phyloP scores from a whole-genome alignment of 768 basidiomycete species.

The Boletales sp. region DNA sequence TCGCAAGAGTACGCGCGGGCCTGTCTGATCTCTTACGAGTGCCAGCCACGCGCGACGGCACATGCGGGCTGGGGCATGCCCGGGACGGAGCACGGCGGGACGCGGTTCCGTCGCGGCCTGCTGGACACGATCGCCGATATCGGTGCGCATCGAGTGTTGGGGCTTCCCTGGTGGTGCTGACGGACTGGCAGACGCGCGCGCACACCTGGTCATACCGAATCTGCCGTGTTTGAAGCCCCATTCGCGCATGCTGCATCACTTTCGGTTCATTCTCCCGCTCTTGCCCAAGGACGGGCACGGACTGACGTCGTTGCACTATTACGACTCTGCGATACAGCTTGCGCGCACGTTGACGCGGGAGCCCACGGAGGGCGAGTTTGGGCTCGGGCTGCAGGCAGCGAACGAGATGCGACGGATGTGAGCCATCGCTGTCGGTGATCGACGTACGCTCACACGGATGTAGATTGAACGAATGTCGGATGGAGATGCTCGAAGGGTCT shows the following conservation, averaged over 20 bases:
- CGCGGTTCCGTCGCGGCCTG: conserved; percentile 64
- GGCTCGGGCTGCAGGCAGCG: conserved; percentile 58
- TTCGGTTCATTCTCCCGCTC: conserved; percentile 70
- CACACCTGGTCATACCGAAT: conserved; percentile 69
- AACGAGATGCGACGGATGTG: conserved; percentile 61
- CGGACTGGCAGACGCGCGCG: conserved; percentile 51
- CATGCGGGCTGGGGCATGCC: conserved; percentile 76
- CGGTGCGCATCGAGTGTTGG: conserved; percentile 40
- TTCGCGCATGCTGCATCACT: conserved; percentile 75
- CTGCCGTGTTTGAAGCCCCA: conserved; percentile 69
- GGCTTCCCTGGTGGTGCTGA: background rate
- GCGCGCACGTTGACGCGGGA: conserved; percentile 59
- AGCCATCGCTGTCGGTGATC: background rate
- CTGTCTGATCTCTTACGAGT: conserved; percentile 68
- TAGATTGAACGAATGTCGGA: conserved; percentile 60
- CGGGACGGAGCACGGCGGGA: conserved; percentile 59
- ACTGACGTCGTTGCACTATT: conserved; percentile 68
- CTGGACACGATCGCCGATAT: conserved; percentile 68
- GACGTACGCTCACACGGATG: background rate
- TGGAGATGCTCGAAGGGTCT: conserved; percentile 62
- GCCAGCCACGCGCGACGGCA: conserved; percentile 59
- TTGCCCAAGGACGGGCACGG: conserved; percentile 57
- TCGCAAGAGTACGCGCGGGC: conserved; percentile 73
- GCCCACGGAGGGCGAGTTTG: conserved; percentile 65
- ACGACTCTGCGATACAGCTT: conserved; percentile 73